phyloP scores from a whole-genome alignment of 805 yeast genomes.

The Nakazawaea pomicola region DNA sequence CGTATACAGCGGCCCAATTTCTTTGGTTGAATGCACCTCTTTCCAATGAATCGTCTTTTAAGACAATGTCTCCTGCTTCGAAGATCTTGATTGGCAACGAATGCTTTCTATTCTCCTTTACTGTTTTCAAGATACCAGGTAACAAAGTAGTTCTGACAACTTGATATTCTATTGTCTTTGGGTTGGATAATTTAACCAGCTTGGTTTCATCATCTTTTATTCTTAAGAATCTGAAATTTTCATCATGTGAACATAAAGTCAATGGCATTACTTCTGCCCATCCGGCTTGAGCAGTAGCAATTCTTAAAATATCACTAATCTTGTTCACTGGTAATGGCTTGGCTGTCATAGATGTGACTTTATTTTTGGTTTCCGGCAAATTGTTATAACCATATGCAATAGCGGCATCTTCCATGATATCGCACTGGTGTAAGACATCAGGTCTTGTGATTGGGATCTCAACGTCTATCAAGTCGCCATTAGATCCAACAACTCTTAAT shows the following conservation, averaged over 20 bases:
- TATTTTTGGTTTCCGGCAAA: conserved; percentile 71
- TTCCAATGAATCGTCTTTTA: conserved; percentile 74
- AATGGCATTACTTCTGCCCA: conserved; percentile 96
- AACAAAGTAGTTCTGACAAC: conserved; percentile 93
- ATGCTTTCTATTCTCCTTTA: conserved; percentile 94
- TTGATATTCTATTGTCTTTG: conserved; percentile 94
- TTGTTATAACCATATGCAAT: conserved; percentile 93
- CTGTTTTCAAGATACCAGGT: conserved; percentile 93
- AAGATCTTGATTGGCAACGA: conserved; percentile 91
- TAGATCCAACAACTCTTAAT: conserved; percentile 53
- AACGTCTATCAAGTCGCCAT: conserved; percentile 51
- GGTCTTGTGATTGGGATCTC: conserved; percentile 90
- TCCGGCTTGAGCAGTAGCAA: conserved; percentile 90
- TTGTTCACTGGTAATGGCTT: conserved; percentile 88
- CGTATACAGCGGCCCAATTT: conserved; percentile 90
- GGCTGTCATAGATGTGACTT: conserved; percentile 76
- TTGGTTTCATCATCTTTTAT: conserved; percentile 63
- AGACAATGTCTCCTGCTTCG: conserved; percentile 92
- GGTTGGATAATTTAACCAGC: conserved; percentile 91
- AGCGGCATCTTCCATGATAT: conserved; percentile 97
- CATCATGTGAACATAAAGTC: conserved; percentile 94
- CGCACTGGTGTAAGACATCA: conserved; percentile 94
- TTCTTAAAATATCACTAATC: conserved; percentile 83
- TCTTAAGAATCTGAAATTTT: conserved; percentile 85
- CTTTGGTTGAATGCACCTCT: conserved; percentile 90